Evolutionary conservation across 2,329 filamentous ascomycete genomes (phyloP).

Genomic region (Arthrobotrys entomopaga): DNA sequence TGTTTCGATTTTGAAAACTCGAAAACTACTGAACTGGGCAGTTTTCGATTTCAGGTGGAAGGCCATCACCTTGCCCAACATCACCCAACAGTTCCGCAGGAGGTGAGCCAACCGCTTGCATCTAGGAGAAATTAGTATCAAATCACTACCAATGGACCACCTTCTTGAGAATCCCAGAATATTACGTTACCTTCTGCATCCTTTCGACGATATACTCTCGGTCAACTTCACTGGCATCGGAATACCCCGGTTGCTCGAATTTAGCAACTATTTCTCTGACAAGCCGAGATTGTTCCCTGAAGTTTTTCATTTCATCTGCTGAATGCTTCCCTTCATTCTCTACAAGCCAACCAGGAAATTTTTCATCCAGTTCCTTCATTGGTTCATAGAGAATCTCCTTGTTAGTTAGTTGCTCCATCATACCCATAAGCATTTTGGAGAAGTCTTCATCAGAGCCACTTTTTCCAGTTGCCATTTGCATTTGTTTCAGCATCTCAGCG

Average conservation of each 20-base stretch:
- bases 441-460: slow-evolving; percentile 81
- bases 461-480: slow-evolving; percentile 73
- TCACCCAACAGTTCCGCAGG: slow-evolving; percentile 91
- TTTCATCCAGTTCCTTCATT: slow-evolving; percentile 95
- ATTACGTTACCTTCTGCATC: slow-evolving; percentile 84
- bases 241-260: slow-evolving; percentile 84
- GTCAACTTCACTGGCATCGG: slow-evolving; percentile 81
- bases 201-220: slow-evolving; percentile 93
- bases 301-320: slow-evolving; percentile 79
- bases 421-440: slow-evolving; percentile 91
- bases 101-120: slow-evolving; percentile 94
- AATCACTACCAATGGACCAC: too few species aligned
- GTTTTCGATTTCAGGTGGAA: slow-evolving; percentile 68
- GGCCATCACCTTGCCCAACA: slow-evolving; percentile 82
- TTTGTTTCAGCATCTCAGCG: slow-evolving; percentile 89
- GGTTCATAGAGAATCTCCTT: slow-evolving; percentile 98
- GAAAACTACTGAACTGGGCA: slow-evolving; percentile 71
- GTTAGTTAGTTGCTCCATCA: slow-evolving; percentile 99
- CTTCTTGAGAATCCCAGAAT: too few species aligned
- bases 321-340: slow-evolving; percentile 76
- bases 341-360: slow-evolving; percentile 88
- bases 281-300: slow-evolving; percentile 80
- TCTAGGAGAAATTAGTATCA: slow-evolving; percentile 67
- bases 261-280: slow-evolving; percentile 87
- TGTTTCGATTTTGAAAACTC: background rate